Evolutionary conservation across 129 eudicot species (phyloP).

Genomic region (Artemisia argyi): DNA sequence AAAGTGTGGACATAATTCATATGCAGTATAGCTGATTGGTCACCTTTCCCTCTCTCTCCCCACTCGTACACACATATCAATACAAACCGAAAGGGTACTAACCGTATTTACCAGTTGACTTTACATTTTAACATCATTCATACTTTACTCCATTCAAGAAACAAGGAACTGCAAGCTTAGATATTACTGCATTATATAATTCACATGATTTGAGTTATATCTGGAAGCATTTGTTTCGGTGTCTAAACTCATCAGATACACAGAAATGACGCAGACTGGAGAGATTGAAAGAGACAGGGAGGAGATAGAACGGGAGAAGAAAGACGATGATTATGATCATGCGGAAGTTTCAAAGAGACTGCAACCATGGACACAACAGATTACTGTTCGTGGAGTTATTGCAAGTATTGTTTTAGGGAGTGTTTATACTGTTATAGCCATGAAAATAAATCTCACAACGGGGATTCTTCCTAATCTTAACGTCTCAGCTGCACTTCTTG

Average conservation of each 20-base stretch:
- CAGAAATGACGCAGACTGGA: constrained; percentile 31
- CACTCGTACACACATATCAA: constrained; percentile 23
- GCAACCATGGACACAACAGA: constrained; percentile 76
- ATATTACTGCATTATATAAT: constrained; percentile 20
- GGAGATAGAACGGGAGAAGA: constrained; percentile 33
- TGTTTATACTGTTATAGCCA: constrained; percentile 67
- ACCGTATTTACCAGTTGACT: constrained; percentile 35
- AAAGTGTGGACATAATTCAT: constrained; percentile 22
- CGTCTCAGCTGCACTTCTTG: constrained; percentile 85
- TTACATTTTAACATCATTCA: constrained; percentile 13
- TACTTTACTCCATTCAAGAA: constrained; percentile 24
- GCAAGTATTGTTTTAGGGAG: constrained; percentile 63
- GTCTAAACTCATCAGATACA: constrained; percentile 15
- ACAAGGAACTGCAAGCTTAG: constrained; percentile 6
- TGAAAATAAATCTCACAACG: constrained; percentile 72
- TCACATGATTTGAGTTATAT: constrained; percentile 4
- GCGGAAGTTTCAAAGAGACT: constrained; percentile 35
- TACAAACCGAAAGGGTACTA: constrained; percentile 18
- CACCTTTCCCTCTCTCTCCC: constrained; percentile 13
- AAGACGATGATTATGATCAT: constrained; percentile 26
- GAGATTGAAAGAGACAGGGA: constrained; percentile 29
- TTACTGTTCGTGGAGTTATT: constrained; percentile 63
- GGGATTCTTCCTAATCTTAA: constrained; percentile 75
- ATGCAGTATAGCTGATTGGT: constrained; percentile 39
- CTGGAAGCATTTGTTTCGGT: constrained; percentile 9